phyloP scores from a whole-genome alignment of 164 flowering plant genomes.

The Pachysandra terminalis region DNA sequence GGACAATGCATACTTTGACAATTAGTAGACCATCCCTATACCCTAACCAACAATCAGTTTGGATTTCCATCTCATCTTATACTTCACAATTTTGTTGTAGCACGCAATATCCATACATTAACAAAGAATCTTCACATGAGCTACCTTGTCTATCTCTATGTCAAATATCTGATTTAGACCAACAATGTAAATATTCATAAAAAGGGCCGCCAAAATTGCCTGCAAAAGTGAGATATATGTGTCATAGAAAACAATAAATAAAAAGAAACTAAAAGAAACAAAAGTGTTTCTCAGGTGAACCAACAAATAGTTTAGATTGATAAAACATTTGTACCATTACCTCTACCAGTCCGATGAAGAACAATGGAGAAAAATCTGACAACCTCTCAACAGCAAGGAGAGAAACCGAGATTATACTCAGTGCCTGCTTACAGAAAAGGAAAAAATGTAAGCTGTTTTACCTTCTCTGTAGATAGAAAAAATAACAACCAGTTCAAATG shows the following conservation, averaged over 20 bases:
- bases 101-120: not conserved
- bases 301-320: conserved; percentile 5
- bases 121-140: not conserved
- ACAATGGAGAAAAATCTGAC: conserved; percentile 79
- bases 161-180: conserved; percentile 89
- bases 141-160: conserved; percentile 96
- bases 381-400: conserved; percentile 78
- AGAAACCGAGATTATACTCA: conserved; percentile 90
- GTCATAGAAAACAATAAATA: not conserved
- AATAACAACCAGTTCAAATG: conserved; percentile 6
- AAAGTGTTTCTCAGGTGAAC: not conserved
- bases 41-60: not conserved
- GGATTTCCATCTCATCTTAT: not conserved
- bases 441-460: conserved; percentile 10
- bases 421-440: conserved; percentile 47
- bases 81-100: not conserved
- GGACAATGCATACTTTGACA: not conserved
- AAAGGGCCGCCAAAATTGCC: conserved; percentile 87
- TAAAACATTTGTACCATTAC: conserved; percentile 30
- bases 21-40: not conserved
- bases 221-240: conserved; percentile 28
- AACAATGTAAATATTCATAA: conserved; percentile 93
- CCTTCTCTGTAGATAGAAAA: conserved; percentile 1
- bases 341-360: conserved; percentile 67
- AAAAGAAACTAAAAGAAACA: conserved; percentile 3